Evolutionary conservation across 2,329 filamentous ascomycete genomes (phyloP), one percentile per base, ranked within the genome.

Genomic region (Nemania sp.): DNA sequence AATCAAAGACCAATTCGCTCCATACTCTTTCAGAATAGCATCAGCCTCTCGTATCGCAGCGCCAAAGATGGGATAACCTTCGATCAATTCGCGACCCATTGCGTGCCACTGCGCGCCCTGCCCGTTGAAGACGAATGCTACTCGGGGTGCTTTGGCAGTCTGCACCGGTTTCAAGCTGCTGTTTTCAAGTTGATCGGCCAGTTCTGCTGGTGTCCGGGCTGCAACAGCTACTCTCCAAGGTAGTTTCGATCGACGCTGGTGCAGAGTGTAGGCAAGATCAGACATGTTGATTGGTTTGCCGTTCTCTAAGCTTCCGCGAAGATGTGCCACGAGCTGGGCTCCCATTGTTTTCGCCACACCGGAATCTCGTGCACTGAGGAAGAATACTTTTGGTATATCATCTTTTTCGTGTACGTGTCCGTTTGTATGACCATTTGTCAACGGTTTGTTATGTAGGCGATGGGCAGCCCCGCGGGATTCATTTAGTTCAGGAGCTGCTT

Each of bases 71-170:
- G 52, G 50, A 23, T 59, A 60, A n/a, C 20, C 6, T 1, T 12
- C 12, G 2, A 50, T 11, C 8, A 55, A 26, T 31, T 61, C 59
- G 1, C 52, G 37, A 4, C 59, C 62, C 62, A 64, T 64, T 2
- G 55, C 56, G 39, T 48, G 19, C 60, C 60, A 62, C 19, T 64
- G 61, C 1, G 58, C 58, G 2, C 61, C 61, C 22, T 64, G 61
- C 3, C 61, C 61, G 6, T 47, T 64, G 39, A 64, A 64, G 7
- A 61, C 56, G 7, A 50, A 59, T 2, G 36, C 52, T 3, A 57
- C 5, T 1, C 53, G 9, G 6, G 33, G 33, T 14, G 6, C 6
- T 17, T 36, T 36, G 6, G 9, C 33, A 5, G n/a, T 4, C 9
- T 15, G 33, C 5, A 14, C 5, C 12, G 12, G 6, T 5, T 33